Percentiles rank a stretch among this genome's conserved stretches.
Conservation (phyloP, 1,284 basidiomycete species). For the Rhodotorula sp. region DNA sequence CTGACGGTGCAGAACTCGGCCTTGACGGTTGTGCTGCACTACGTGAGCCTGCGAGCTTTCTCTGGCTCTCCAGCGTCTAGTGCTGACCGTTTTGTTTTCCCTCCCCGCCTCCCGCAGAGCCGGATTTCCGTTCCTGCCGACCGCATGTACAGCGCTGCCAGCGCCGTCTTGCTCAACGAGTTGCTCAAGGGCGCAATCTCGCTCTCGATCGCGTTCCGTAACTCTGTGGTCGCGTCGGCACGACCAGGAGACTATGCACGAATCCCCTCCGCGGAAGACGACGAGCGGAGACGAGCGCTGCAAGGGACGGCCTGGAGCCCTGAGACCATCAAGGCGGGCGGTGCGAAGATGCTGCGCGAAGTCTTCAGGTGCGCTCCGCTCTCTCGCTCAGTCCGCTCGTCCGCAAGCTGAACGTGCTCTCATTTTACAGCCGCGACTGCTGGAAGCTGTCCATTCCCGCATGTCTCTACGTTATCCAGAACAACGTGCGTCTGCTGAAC, state of each 20-base stretch:
- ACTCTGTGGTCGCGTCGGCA: slow-evolving; percentile 27
- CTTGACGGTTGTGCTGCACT: slow-evolving; percentile 89
- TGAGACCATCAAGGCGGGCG: slow-evolving; percentile 3
- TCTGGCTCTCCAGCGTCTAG: not conserved
- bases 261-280: slow-evolving; percentile 11
- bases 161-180: slow-evolving; percentile 90
- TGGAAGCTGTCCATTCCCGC: slow-evolving; percentile 98
- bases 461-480: slow-evolving; percentile 93
- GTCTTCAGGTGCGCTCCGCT: slow-evolving; percentile 39
- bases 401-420: not conserved
- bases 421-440: slow-evolving; percentile 76
- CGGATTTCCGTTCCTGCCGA: slow-evolving; percentile 45
- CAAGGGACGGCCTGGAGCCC: not conserved
- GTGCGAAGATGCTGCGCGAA: slow-evolving; percentile 16
- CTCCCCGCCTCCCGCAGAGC: slow-evolving; percentile 39
- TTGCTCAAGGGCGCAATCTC: slow-evolving; percentile 88
- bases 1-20: slow-evolving; percentile 90
- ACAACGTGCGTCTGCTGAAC: slow-evolving; percentile 59
- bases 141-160: slow-evolving; percentile 77
- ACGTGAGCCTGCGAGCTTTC: slow-evolving; percentile 50
- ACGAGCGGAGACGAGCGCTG: not conserved
- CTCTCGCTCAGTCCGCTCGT: not conserved
- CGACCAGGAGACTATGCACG: slow-evolving; percentile 15
- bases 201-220: slow-evolving; percentile 63
- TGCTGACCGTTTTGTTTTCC: slow-evolving; percentile 1